phyloP scores from a whole-genome alignment of 768 basidiomycete genomes.

The Termitomyces sp. region DNA sequence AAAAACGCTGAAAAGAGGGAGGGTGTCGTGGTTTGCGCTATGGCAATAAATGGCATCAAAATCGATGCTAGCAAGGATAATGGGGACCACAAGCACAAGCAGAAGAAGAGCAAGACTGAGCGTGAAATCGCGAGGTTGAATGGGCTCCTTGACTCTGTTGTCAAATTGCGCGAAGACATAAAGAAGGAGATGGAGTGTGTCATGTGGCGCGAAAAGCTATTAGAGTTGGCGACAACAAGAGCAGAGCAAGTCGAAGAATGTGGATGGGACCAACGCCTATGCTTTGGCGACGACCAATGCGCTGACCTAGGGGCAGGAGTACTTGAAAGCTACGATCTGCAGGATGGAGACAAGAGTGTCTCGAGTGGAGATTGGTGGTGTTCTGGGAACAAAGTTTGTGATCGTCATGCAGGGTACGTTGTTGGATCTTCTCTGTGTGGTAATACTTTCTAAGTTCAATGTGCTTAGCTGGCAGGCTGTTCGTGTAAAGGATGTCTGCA shows the following conservation, averaged over 20 bases:
- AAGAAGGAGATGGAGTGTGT: constrained; percentile 67
- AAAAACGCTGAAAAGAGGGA: constrained; percentile 65
- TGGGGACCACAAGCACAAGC: constrained; percentile 15
- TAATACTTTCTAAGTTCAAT: background rate
- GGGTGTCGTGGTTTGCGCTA: constrained; percentile 52
- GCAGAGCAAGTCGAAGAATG: constrained; percentile 65
- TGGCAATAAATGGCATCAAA: constrained; percentile 18
- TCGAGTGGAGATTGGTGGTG: constrained; percentile 69
- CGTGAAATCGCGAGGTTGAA: constrained; percentile 55
- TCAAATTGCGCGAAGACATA: constrained; percentile 55
- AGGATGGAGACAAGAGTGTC: constrained; percentile 30
- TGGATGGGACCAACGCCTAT: constrained; percentile 86
- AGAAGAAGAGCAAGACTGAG: constrained; percentile 41
- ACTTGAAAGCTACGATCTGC: constrained; percentile 61
- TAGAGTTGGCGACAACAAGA: constrained; percentile 62
- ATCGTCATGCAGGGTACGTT: constrained; percentile 69
- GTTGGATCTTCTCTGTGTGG: background rate
- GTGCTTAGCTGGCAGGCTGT: constrained; percentile 69
- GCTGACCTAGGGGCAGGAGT: constrained; percentile 60
- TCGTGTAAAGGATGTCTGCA: constrained; percentile 62
- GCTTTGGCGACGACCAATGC: constrained; percentile 79
- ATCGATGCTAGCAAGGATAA: constrained; percentile 21
- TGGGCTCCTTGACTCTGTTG: constrained; percentile 47
- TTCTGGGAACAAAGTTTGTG: constrained; percentile 65
- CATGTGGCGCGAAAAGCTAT: constrained; percentile 61